These are phyloP conservation scores for Paratinospora sagittata DNA, from an alignment of 164 flowering plant species.

Conservation along the genomic window DNA sequence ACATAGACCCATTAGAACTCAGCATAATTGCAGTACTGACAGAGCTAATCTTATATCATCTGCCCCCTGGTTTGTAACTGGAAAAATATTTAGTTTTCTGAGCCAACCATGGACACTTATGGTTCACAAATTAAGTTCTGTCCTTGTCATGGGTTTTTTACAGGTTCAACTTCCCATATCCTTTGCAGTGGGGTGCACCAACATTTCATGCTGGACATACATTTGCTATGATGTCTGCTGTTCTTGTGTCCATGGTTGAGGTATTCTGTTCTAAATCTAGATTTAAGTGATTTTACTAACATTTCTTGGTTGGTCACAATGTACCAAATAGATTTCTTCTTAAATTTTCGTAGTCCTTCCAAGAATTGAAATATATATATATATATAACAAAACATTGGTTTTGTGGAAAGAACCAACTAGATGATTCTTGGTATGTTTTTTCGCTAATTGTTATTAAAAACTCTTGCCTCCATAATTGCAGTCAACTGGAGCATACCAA, in stretches of 20 bases:
- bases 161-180: conserved; percentile 50
- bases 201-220: conserved; percentile 47
- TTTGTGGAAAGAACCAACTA: neutral
- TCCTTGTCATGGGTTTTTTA: conserved; percentile 10
- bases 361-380: too few species aligned
- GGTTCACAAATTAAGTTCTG: neutral
- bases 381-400: neutral
- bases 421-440: neutral
- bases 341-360: neutral
- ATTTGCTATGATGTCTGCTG: conserved; percentile 55
- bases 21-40: conserved; percentile 36
- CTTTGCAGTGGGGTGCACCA: conserved; percentile 55
- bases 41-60: conserved; percentile 35
- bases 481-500: conserved; percentile 94
- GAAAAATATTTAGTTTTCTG: neutral
- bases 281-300: neutral
- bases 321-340: neutral
- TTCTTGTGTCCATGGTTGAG: conserved; percentile 48
- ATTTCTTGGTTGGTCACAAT: neutral
- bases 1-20: conserved; percentile 20
- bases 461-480: conserved; percentile 20
- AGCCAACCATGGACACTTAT: neutral
- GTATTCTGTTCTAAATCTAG: conserved; percentile 13
- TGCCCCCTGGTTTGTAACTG: conserved; percentile 36
- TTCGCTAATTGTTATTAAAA: neutral